Evolutionary conservation across 2,329 filamentous ascomycete genomes (phyloP).

Genomic region (Dissoconium aciculare): DNA sequence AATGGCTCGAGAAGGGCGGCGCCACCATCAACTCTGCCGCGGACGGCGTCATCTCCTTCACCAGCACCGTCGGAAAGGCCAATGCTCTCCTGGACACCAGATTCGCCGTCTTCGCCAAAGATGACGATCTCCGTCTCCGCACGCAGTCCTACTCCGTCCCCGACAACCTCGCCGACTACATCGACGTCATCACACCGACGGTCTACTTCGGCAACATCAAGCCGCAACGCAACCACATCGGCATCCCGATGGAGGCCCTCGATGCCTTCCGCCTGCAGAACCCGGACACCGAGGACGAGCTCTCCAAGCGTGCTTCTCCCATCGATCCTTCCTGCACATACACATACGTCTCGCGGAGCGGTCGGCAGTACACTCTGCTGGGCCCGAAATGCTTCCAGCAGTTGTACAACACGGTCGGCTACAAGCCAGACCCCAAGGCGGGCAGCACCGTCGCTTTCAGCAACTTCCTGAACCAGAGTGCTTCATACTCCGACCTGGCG

Average conservation of each 20-base stretch:
- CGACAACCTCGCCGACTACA: constrained; percentile 12
- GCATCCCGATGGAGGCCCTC: background rate
- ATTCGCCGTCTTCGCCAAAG: constrained; percentile 26
- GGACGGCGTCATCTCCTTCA: constrained; percentile 23
- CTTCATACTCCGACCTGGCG: constrained; percentile 33
- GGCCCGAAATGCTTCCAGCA: constrained; percentile 35
- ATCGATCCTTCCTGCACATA: constrained; percentile 6
- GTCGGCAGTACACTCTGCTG: constrained; percentile 15
- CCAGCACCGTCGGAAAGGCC: constrained; percentile 24
- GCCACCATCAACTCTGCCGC: constrained; percentile 26
- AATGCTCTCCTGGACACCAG: constrained; percentile 27
- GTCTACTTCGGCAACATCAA: constrained; percentile 30
- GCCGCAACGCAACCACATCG: constrained; percentile 5
- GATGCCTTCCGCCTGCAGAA: too few relatives aligned
- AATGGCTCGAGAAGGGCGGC: constrained; percentile 32
- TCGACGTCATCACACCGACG: constrained; percentile 19
- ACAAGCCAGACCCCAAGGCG: constrained; percentile 28
- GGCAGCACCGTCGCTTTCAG: constrained; percentile 38
- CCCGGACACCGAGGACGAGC: constrained; percentile 6
- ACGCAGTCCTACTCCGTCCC: constrained; percentile 23
- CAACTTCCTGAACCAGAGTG: constrained; percentile 38
- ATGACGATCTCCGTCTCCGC: constrained; percentile 27
- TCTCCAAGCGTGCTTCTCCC: too few relatives aligned
- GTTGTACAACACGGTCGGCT: constrained; percentile 36
- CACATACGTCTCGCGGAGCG: constrained; percentile 2